phyloP scores from a whole-genome alignment of 805 yeast species.

The Teunomyces funiuensis region DNA sequence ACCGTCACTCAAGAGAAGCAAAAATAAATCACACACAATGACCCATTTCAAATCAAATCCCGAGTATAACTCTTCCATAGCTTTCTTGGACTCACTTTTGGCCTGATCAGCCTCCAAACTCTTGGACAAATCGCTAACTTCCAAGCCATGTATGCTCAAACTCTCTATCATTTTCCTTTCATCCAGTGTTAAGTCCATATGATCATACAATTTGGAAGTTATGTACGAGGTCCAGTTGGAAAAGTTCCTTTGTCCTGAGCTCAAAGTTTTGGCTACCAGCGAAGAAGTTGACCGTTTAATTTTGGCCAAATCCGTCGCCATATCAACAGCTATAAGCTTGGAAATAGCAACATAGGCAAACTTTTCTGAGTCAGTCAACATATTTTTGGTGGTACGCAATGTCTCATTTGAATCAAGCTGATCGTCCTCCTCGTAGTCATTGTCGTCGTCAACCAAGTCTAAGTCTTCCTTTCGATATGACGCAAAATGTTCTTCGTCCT shows the following conservation, averaged over 20 bases:
- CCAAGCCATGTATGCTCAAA: conserved; percentile 79
- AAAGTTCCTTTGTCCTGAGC: conserved; percentile 70
- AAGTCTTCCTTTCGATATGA: conserved; percentile 6
- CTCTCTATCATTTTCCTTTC: conserved; percentile 88
- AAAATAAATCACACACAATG: conserved; percentile 83
- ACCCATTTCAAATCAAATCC: conserved; percentile 85
- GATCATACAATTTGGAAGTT: conserved; percentile 71
- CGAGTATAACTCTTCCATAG: conserved; percentile 12
- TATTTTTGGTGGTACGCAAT: conserved; percentile 72
- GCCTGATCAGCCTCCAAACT: conserved; percentile 45
- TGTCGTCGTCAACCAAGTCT: conserved; percentile 20
- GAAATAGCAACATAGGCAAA: conserved; percentile 90
- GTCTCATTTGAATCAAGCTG: conserved; percentile 57
- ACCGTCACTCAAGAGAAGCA: conserved; percentile 77
- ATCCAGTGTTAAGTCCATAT: conserved; percentile 71
- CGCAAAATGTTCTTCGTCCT: conserved; percentile 21
- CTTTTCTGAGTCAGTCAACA: conserved; percentile 80
- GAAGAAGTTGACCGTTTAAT: conserved; percentile 51
- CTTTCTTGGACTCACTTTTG: conserved; percentile 5
- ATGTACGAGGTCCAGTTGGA: conserved; percentile 82
- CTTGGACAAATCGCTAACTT: conserved; percentile 65
- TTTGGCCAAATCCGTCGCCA: conserved; percentile 77
- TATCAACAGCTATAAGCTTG: conserved; percentile 69
- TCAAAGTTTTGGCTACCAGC: conserved; percentile 58
- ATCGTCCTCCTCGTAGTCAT: conserved; percentile 37